Percentiles rank a stretch among this genome's conserved stretches.
These are phyloP conservation scores for Penicillium steckii DNA, from an alignment of 495 filamentous ascomycete genomes.

Conservation along the genomic window DNA sequence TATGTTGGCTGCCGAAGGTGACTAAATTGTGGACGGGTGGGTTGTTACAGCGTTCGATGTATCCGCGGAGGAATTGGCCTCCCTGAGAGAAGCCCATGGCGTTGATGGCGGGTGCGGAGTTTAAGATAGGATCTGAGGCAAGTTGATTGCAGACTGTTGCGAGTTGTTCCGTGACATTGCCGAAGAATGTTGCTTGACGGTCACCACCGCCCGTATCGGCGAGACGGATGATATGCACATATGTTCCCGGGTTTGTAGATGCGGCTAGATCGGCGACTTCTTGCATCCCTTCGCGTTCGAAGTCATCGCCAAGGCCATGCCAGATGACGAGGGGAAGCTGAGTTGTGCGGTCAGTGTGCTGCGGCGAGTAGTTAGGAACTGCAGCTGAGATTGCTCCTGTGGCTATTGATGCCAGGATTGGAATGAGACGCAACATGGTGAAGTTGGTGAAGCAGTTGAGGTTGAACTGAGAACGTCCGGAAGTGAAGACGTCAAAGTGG, in stretches of 20 bases:
- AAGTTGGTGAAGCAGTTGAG: slow-evolving; percentile 4
- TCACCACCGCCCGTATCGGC: slow-evolving; percentile 64
- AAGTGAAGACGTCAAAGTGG: not conserved
- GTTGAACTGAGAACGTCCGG: not conserved
- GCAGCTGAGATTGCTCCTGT: slow-evolving; percentile 15
- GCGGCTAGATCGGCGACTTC: slow-evolving; percentile 66
- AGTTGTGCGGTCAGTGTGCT: slow-evolving; percentile 16
- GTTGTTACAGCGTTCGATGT: slow-evolving; percentile 84
- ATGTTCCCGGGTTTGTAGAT: slow-evolving; percentile 73
- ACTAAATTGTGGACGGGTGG: slow-evolving; percentile 80
- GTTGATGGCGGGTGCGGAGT: slow-evolving; percentile 78
- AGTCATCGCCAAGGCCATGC: slow-evolving; percentile 79
- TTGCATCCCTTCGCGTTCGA: slow-evolving; percentile 69
- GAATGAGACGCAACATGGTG: slow-evolving; percentile 13
- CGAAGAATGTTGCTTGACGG: slow-evolving; percentile 82
- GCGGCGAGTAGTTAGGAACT: slow-evolving; percentile 6
- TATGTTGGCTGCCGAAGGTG: slow-evolving; percentile 92
- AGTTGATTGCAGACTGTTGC: slow-evolving; percentile 78
- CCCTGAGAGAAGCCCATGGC: slow-evolving; percentile 94
- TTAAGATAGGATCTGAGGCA: slow-evolving; percentile 71
- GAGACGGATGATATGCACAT: slow-evolving; percentile 78
- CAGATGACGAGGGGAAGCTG: slow-evolving; percentile 88
- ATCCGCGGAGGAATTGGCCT: slow-evolving; percentile 92
- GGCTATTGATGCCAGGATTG: slow-evolving; percentile 14
- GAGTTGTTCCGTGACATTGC: slow-evolving; percentile 82